Evolutionary conservation across 2,329 filamentous ascomycete species (phyloP), one percentile per base, ranked within the genome.

Genomic region (Ceratocystis diversiconidia): DNA sequence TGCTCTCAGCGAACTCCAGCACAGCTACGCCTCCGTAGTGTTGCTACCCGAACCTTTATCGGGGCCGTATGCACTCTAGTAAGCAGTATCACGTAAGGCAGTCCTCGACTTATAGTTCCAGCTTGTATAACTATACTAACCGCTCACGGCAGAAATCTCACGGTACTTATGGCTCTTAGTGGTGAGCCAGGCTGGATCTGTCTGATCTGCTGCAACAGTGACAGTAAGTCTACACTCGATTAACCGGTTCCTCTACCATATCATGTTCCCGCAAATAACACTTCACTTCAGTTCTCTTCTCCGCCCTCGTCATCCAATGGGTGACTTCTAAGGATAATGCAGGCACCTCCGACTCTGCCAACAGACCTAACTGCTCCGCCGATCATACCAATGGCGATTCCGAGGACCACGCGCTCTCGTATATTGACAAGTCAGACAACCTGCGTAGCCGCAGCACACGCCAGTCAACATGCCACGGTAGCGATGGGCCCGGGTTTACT

Each of bases 101-200:
- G 22, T 55, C 55, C 32, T n/a, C 15, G 3, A n/a, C 4, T 7
- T 17, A 57, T n/a, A 36, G 28, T 12, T 25, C n/a, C 36, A n/a
- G 5, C 10, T 41, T 6, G 36, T 3, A 41, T 12, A 12, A 44
- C 52, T 36, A 4, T 19, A 28, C 61, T 62, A 32, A 66, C 61
- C 12, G n/a, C n/a, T 69, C 41, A 50, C 10, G 17, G 0, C 64
- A 84, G 82, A 2, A 87, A 87, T 70, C 73, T 87, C 2, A 79
- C 79, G 2, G 77, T 86, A 0, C 73, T 86, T 0, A 80, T 84
- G 76, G 77, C 77, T 1, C 76, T 86, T 1, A 73, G 82, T 28
- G 84, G 84, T 12, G 84, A 86, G 70, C 83, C 81, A 1, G 84
- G 80, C 2, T 87, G 84, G 83, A 78, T 87, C 2, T 87, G 83